phyloP scores from a whole-genome alignment of 179 eudicot genomes.

The Heliamphora pulchella region DNA sequence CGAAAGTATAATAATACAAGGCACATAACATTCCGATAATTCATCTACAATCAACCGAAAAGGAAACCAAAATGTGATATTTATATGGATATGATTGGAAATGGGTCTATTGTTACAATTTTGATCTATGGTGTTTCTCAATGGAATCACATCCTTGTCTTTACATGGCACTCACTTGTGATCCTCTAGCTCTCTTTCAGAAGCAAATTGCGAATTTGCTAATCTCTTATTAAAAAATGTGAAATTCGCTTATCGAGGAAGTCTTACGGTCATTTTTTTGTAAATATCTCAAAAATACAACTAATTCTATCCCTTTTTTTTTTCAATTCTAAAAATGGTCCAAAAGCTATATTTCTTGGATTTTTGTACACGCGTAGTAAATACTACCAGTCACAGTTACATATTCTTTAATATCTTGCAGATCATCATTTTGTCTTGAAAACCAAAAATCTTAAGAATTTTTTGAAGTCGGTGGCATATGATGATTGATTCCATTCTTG shows the following conservation, averaged over 20 bases:
- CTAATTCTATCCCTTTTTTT: background rate
- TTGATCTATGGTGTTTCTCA: background rate
- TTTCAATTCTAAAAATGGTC: background rate
- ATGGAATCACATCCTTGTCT: background rate
- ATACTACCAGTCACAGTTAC: background rate
- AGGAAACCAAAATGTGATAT: background rate
- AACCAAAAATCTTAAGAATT: background rate
- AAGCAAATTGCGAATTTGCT: background rate
- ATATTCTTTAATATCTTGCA: background rate
- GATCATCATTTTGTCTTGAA: background rate
- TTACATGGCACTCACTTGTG: background rate
- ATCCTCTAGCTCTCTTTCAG: background rate
- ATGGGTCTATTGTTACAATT: background rate
- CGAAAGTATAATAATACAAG: background rate
- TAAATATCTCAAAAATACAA: background rate
- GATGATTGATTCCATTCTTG: background rate
- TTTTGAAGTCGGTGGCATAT: background rate
- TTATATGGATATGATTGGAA: background rate
- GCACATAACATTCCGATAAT: background rate
- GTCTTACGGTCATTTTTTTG: background rate
- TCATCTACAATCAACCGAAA: background rate
- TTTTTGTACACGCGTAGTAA: background rate
- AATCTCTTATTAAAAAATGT: background rate
- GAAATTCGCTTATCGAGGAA: background rate
- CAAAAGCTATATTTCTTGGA: background rate